A percentile compares a stretch with the other conserved stretches of the same genome.
Evolutionary conservation across 75 land plant species (phyloP).

Genomic region (Ceratopteris richardii): DNA sequence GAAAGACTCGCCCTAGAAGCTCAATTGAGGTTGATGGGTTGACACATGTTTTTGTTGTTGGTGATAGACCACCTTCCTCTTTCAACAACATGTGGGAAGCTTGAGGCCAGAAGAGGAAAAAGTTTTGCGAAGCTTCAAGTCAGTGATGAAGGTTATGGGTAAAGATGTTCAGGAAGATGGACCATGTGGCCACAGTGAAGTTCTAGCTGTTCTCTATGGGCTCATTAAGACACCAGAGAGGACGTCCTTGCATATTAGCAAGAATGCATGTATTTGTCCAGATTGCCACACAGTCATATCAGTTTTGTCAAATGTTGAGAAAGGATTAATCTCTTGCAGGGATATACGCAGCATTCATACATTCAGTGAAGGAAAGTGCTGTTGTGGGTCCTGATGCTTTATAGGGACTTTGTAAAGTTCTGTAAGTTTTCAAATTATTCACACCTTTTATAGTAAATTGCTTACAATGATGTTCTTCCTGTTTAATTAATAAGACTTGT

Average conservation of each 20-base stretch:
- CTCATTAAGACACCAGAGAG: conserved; percentile 1
- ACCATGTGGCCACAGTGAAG: conserved; percentile 3
- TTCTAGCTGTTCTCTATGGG: neutral
- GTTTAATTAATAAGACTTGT: too few species aligned
- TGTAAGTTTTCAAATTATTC: too few species aligned
- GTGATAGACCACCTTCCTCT: neutral
- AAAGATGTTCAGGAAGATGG: conserved; percentile 2
- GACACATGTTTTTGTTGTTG: conserved; percentile 5
- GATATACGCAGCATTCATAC: too few species aligned
- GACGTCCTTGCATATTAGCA: neutral
- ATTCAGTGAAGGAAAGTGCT: too few species aligned
- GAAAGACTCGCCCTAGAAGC: neutral
- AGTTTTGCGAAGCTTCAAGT: neutral
- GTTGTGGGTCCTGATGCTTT: too few species aligned
- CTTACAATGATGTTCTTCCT: too few species aligned
- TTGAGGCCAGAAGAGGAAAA: neutral
- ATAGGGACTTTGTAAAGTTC: too few species aligned
- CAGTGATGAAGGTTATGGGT: conserved; percentile 1
- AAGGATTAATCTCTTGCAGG: too few species aligned
- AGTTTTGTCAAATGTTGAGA: conserved; percentile 8
- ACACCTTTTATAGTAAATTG: too few species aligned
- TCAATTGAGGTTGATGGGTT: conserved; percentile 11
- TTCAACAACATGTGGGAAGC: neutral
- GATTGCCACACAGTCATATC: neutral
- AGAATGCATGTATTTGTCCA: conserved; percentile 2